phyloP scores from a whole-genome alignment of 345 rosid genomes.

The Syzygium aqueum region DNA sequence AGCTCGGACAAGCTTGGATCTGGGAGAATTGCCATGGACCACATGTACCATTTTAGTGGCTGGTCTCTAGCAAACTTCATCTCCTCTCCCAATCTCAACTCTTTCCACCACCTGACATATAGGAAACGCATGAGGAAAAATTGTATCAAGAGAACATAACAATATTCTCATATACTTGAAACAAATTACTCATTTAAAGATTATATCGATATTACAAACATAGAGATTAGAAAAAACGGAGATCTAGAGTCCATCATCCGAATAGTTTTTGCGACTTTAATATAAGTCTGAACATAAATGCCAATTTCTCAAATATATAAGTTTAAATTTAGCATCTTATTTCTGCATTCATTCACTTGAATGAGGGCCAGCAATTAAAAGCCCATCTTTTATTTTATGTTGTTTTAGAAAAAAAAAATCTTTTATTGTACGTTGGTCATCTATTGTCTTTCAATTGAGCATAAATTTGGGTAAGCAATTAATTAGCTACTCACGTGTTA shows the following conservation, averaged over 20 bases:
- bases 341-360: neutral
- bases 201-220: neutral
- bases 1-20: slow-evolving; percentile 35
- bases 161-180: neutral
- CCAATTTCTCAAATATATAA: neutral
- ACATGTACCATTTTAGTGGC: slow-evolving; percentile 42
- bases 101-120: slow-evolving; percentile 52
- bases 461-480: neutral
- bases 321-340: neutral
- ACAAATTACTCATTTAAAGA: neutral
- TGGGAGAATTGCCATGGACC: slow-evolving; percentile 36
- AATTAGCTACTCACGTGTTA: neutral
- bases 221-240: neutral
- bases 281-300: neutral
- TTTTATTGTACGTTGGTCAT: neutral
- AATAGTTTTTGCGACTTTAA: neutral
- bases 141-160: neutral
- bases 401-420: neutral
- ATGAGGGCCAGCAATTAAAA: neutral
- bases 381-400: fast-evolving
- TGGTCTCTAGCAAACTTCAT: slow-evolving; percentile 38
- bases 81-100: slow-evolving; percentile 31
- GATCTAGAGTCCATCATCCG: neutral
- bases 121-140: neutral
- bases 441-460: neutral